Evolutionary conservation across 2,329 filamentous ascomycete genomes (phyloP), one percentile per base, ranked within the genome.

Genomic region (Alternaria panax): DNA sequence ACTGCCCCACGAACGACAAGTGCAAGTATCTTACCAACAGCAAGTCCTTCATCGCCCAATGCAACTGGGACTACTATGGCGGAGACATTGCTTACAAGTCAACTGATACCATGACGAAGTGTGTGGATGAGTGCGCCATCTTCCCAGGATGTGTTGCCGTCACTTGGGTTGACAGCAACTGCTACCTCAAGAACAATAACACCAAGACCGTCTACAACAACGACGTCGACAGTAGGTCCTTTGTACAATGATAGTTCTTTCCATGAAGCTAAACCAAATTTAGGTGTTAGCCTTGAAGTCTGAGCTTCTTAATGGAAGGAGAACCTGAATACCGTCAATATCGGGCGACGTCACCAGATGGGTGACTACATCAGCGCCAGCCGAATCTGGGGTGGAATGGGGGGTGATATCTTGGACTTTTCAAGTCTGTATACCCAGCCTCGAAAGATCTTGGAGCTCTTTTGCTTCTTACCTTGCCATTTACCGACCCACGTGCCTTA

Each of bases 51-150:
- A 46, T 51, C 32, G 36, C 48, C 7, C 47, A 46, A 22, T 64
- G 62, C 40, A 57, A 59, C 51, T 59, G 43, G 12, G 62, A 62
- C 50, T 62, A 53, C 32, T 62, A 64, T 28, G 62, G 62, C 5
- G 54, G 54, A 9, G 59, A 64, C 27, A 46, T 64, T 1, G 48
- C 40, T 32, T 32, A 41, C 27, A 47, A 24, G 11, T 20, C 18
- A 12, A 36, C 54, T 3, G 22, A 43, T 5, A 28, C 42, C 16
- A 34, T 64, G 20, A 41, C 43, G 2, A 32, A 41, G 8, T 64
- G 62, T 38, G 40, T 40, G 16, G 34, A 54, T 14, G 48, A 45
- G 25, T 64, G 59, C 30, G 28, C 55, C 14, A 7, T 25, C 36
- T 42, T 22, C 1, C n/a, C 25, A 14, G 48, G 48, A 22, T 64